Evolutionary conservation across 768 basidiomycete genomes (phyloP), one percentile per base, ranked within the genome.

Genomic region (Naganishia kalamii): DNA sequence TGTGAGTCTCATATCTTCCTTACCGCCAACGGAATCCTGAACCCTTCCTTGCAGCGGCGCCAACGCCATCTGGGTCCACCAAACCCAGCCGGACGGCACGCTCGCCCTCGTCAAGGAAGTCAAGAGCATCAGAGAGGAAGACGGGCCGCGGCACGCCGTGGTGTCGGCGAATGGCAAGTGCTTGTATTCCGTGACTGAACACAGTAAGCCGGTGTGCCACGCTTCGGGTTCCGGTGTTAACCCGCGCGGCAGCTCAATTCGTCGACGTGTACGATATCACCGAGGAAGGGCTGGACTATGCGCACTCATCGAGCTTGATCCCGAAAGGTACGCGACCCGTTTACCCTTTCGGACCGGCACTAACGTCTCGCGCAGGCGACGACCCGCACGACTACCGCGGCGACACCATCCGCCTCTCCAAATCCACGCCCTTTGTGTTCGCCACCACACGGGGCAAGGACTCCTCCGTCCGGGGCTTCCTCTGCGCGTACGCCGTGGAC

Each of bases 101-200:
- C 63, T 73, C 0, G 3, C 46, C 4, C 48, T 67, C 29, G 50
- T 73, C 19, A 62, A 44, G 27, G 66, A 73, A 40, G 64, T 69
- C 11, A 60, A 62, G 0, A 62, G 69, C 3, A 29, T 65, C 6
- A 59, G 60, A 23, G 68, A 67, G 2, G 68, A 69, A 25, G 74
- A 75, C 33, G 72, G 70, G 5, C 72, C 72, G 15, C 49, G 74
- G 23, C 74, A 75, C 51, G 64, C 57, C 12, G 60, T 75, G 15
- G 70, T 70, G 21, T 69, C 68, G 25, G 40, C 33, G 2, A 65
- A 72, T 46, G 70, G 72, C 1, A 59, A 33, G 30, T 65, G 63
- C 40, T 63, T 75, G 8, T 75, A 75, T 48, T 69, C 68, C 1
- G 68, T 69, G 59, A 75, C 74, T 0, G 74, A 75, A 54, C 74